Conservation (phyloP, 345 rosid species). For the Populus pruinosa region DNA sequence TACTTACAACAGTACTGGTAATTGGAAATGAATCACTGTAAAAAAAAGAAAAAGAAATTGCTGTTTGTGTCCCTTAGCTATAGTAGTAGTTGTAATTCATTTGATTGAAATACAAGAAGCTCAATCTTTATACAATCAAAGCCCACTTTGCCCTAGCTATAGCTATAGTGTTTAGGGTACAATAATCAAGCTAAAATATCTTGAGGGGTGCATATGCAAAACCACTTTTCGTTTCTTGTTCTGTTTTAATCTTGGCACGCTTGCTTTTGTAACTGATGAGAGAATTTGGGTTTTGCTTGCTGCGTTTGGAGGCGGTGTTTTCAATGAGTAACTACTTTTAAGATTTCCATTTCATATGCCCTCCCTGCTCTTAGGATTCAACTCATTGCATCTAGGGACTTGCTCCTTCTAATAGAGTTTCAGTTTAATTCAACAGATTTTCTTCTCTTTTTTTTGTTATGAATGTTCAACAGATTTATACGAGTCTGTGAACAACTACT, state of each 20-base stretch:
- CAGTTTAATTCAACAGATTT: background rate
- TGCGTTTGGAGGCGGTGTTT: background rate
- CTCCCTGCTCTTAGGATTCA: background rate
- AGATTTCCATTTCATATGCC: background rate
- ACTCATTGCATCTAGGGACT: background rate
- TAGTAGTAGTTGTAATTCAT: background rate
- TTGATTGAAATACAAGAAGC: background rate
- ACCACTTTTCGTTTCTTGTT: too few relatives aligned
- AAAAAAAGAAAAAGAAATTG: background rate
- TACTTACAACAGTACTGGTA: background rate
- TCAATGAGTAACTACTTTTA: background rate
- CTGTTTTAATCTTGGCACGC: background rate
- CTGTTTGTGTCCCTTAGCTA: background rate
- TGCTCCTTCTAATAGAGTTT: background rate
- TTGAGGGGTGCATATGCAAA: background rate
- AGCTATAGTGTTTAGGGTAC: background rate
- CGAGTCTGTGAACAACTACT: background rate
- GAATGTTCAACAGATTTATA: background rate
- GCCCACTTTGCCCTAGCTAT: background rate
- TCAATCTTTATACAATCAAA: background rate
- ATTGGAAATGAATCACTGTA: background rate
- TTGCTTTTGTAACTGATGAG: background rate
- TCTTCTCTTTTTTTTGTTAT: too few relatives aligned
- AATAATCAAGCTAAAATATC: background rate
- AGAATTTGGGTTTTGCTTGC: background rate